These are phyloP conservation scores for Pythium apleroticum DNA, from an alignment of 352 stramenopile genomes.

Conservation along the genomic window DNA sequence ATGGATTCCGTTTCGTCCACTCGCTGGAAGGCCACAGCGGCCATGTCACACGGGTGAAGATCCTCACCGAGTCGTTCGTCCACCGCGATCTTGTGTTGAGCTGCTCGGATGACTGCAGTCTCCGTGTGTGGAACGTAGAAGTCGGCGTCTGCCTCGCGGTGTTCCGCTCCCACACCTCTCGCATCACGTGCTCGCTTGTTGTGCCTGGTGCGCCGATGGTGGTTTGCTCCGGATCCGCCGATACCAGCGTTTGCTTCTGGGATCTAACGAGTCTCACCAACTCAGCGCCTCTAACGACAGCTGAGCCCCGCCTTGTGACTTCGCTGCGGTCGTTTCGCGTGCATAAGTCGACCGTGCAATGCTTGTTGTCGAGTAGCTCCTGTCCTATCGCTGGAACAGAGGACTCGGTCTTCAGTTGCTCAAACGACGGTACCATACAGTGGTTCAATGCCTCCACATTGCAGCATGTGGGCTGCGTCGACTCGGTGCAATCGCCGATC, in stretches of 20 bases:
- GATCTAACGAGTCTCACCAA: slow-evolving; percentile 9
- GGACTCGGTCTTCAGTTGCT: slow-evolving; percentile 55
- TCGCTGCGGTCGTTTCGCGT: slow-evolving; percentile 29
- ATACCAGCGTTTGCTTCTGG: slow-evolving; percentile 65
- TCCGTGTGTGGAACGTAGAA: slow-evolving; percentile 61
- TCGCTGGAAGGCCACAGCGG: slow-evolving; percentile 47
- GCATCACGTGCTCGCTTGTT: slow-evolving; percentile 50
- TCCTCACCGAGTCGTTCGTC: slow-evolving; percentile 19
- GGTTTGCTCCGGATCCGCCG: slow-evolving; percentile 60
- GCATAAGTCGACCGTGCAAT: slow-evolving; percentile 60
- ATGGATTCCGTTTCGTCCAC: slow-evolving; percentile 43
- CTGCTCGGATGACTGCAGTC: slow-evolving; percentile 56
- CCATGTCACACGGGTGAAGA: slow-evolving; percentile 56
- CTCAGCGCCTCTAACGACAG: background rate
- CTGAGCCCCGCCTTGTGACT: background rate
- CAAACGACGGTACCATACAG: slow-evolving; percentile 77
- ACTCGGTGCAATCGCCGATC: slow-evolving; percentile 45
- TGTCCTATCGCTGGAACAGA: background rate
- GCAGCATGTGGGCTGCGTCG: slow-evolving; percentile 45
- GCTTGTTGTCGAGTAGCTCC: slow-evolving; percentile 27
- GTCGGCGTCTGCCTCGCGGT: slow-evolving; percentile 40
- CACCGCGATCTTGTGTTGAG: slow-evolving; percentile 40
- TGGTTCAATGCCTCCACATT: slow-evolving; percentile 50
- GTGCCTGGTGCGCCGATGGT: background rate
- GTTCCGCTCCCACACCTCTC: slow-evolving; percentile 42